These are phyloP conservation scores for Aureobasidium subglaciale DNA, from an alignment of 2,329 filamentous ascomycete species.

Conservation along the genomic window DNA sequence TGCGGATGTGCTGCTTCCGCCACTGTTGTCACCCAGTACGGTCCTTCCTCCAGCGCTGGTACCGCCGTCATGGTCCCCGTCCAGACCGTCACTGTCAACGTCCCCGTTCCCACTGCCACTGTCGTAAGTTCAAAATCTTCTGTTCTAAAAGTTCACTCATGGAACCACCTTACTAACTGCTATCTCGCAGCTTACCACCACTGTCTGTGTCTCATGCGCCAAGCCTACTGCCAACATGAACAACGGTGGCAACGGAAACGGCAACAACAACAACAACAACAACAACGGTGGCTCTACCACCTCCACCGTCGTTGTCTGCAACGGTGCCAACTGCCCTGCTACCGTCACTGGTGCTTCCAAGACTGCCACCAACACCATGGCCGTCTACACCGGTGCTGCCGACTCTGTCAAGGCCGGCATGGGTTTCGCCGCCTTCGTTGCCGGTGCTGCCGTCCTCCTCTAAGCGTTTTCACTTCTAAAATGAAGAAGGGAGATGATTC, in stretches of 20 bases:
- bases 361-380: neutral
- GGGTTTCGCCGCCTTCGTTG: conserved; percentile 12
- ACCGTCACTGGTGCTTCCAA: neutral
- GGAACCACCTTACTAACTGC: too few relatives aligned
- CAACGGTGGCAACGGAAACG: conserved; percentile 3
- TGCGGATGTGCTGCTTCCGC: conserved; percentile 15
- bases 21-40: conserved; percentile 9
- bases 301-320: neutral
- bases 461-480: conserved; percentile 6
- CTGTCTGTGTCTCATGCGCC: conserved; percentile 5
- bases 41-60: conserved; percentile 19
- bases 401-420: conserved; percentile 8
- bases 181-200: conserved; percentile 1
- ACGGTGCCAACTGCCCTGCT: conserved; percentile 14
- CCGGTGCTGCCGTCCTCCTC: conserved; percentile 10
- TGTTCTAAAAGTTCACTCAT: too few relatives aligned
- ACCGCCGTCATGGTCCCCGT: conserved; percentile 19
- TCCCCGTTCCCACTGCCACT: conserved; percentile 6
- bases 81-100: conserved; percentile 9
- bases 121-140: neutral
- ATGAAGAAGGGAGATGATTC: neutral
- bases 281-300: neutral
- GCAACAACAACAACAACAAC: neutral
- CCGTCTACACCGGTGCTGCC: conserved; percentile 16
- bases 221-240: conserved; percentile 1